Base-by-base conservation (phyloP, 1,284 basidiomycete species). In the Pyrrhoderma lamaoense region DNA sequence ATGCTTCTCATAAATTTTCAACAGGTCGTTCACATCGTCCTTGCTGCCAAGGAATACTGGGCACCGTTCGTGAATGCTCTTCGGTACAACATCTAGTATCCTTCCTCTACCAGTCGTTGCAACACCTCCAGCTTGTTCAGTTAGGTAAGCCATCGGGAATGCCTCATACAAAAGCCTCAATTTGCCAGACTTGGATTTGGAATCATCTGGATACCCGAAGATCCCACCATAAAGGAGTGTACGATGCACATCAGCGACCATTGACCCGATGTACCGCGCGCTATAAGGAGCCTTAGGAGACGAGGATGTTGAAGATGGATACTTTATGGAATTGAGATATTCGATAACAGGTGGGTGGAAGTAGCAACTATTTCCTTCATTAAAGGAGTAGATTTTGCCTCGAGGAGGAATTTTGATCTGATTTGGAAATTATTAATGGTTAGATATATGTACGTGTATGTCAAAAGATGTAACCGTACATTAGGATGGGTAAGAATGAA, bases 381-480 rank as follows among this genome's bases (percentile, higher is more conserved):
- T 99, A 79, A 98, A 95, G 16, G 94, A 98, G 75, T 99, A 99
- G 65, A 99, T 99, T 75, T 99, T 99, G 60, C 96, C 96, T 52
- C 96, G 85, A 21, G 80, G 61, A 4, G 96, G 96, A 59, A 99
- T 89, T 67, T 82, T 80, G 70, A 99, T 99, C 86, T 89, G 61
- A 5, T 31, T n/a, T n/a, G n/a, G n/a, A n/a, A n/a, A n/a, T n/a
- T n/a, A n/a, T n/a, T n/a, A n/a, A n/a, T 48, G 43, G 14, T 5
- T 55, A 58, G 42, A 53, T 46, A 47, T 40, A n/a, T 45, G 8
- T 42, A 37, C 38, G 48, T 37, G 19, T 39, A 54, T 34, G 42
- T 46, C 42, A n/a, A 45, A 42, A 42, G 25, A n/a, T 21, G 16
- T 14, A 21, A 44, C 47, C 81, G 51, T 63, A 89, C 86, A 65